Conservation (phyloP, 75 land plant species). For the Picea glauca region DNA sequence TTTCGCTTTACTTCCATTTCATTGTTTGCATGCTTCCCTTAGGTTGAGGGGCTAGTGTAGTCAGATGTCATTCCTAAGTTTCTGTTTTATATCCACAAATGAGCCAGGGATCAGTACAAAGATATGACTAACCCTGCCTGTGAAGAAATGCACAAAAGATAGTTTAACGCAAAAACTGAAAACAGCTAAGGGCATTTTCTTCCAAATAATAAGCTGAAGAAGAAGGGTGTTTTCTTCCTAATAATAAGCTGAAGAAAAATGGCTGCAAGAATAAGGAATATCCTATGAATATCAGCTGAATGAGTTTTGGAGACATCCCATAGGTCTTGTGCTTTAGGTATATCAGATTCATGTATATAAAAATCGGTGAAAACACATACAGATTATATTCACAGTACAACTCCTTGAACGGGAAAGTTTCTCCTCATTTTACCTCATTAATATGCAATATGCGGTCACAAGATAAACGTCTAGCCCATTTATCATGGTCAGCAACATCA, state of each 20-base stretch:
- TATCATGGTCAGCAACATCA: constrained; percentile 83
- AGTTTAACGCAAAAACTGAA: no score
- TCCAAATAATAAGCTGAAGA: not conserved
- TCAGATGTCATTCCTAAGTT: not conserved
- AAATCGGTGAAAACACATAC: not conserved
- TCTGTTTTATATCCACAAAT: not conserved
- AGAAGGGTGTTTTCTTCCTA: not conserved
- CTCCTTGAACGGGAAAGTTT: not conserved
- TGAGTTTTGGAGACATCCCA: not conserved
- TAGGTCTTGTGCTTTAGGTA: not conserved
- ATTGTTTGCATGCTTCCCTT: no score
- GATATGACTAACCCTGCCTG: not conserved
- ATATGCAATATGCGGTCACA: constrained; percentile 70
- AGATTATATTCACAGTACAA: not conserved
- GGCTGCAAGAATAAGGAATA: not conserved
- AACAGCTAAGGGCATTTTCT: not conserved
- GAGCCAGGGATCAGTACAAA: not conserved
- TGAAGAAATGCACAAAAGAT: no score
- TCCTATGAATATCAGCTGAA: not conserved
- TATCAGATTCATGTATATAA: not conserved
- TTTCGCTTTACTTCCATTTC: no score
- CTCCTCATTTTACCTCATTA: constrained; percentile 39
- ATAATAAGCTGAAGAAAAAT: not conserved
- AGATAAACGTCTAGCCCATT: constrained; percentile 57
- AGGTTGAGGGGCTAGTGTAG: not conserved